Evolutionary conservation across 768 basidiomycete genomes (phyloP), one percentile per base, ranked within the genome.

Genomic region (Hygrocybe coccinea): DNA sequence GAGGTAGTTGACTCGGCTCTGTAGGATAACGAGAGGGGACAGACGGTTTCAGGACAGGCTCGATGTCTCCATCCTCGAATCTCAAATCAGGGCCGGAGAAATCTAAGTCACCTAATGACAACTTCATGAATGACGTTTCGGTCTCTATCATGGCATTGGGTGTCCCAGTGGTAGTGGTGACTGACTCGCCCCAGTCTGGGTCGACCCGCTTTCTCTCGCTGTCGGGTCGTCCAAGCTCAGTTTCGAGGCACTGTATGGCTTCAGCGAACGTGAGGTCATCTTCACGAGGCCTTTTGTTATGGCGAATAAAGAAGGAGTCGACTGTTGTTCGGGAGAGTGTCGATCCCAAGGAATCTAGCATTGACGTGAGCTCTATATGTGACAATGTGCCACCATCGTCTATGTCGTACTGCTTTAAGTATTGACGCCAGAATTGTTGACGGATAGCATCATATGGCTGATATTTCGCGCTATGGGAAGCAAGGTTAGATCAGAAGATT

Each of bases 301-400:
- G 80, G 6, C 83, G 79, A 7, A 78, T 81, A 74, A 90, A 97
- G 79, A 95, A 97, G 12, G 79, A 79, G 61, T 87, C 79, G 56
- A 97, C 75, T 1, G 95, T 98, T 43, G 83, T 75, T 0, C 70
- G 71, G 6, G 88, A 89, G 48, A 98, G 81, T 0, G 95, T 98
- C 3, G 94, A 97, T 4, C 94, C 94, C 36, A 99, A 85, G 1
- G 95, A 95, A 72, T 97, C 95, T 41, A 99, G 86, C 90, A 97
- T 94, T 10, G 90, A 90, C 0, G 88, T 90, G 33, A 97, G 77
- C 69, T 98, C 97, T 54, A 95, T 74, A 58, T 86, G 85, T 0
- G 91, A 93, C 38, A 95, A 71, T 1, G 79, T 67, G 19, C 74
- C 73, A 0, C 85, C 88, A 58, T 94, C 90, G 69, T 95, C 93